phyloP scores from a whole-genome alignment of 495 filamentous ascomycete species.

The Melanomma pulvis-pyrius region DNA sequence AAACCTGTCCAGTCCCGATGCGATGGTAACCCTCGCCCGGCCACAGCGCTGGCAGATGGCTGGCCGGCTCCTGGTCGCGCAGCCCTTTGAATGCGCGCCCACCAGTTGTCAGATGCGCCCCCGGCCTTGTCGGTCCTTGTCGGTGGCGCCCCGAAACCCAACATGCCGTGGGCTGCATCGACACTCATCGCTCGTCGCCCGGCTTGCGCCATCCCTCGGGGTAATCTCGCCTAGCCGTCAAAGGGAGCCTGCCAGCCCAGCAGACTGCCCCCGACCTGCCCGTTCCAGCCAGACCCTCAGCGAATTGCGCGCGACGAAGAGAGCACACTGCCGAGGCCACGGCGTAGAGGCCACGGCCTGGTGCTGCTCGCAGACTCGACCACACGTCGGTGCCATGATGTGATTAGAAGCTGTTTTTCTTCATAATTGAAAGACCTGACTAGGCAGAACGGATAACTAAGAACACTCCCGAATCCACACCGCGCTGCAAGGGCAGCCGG shows the following conservation, averaged over 20 bases:
- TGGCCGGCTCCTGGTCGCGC: neutral
- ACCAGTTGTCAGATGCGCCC: neutral
- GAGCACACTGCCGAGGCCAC: neutral
- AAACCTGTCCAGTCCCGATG: neutral
- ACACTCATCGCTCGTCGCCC: neutral
- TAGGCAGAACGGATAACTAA: conserved; percentile 17
- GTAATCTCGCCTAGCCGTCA: conserved; percentile 27
- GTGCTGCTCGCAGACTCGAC: no score
- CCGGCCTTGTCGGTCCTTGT: no score
- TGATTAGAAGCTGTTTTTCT: conserved; percentile 32
- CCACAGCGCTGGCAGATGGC: neutral
- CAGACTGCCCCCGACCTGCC: neutral
- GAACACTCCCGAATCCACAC: conserved; percentile 21
- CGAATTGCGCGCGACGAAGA: no score
- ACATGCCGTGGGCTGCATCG: no score
- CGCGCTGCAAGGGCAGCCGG: conserved; percentile 24
- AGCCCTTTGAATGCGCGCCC: neutral
- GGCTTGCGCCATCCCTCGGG: conserved; percentile 5
- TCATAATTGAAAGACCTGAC: conserved; percentile 23
- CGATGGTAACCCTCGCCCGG: neutral
- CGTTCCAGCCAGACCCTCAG: neutral
- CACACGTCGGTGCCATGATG: neutral
- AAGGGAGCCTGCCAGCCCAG: neutral
- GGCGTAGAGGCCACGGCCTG: neutral
- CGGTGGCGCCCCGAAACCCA: neutral